These are phyloP conservation scores for Trichomonascus vanleenenianus DNA, from an alignment of 805 yeast genomes.

Conservation along the genomic window DNA sequence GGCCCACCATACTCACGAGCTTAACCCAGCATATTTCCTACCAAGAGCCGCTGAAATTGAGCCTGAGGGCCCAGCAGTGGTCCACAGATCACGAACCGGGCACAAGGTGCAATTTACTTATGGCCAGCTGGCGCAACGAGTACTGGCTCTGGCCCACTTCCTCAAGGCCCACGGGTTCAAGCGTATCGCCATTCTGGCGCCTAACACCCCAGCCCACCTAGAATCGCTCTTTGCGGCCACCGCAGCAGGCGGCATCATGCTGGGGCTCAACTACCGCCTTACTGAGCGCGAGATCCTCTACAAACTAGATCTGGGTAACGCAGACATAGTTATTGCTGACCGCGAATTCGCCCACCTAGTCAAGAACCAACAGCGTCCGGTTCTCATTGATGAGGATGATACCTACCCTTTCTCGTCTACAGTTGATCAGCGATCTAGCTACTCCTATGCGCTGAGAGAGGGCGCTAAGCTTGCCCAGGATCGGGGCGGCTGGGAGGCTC, in stretches of 20 bases:
- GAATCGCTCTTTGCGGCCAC: constrained; percentile 29
- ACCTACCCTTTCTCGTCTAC: background rate
- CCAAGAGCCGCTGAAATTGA: constrained; percentile 30
- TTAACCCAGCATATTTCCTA: constrained; percentile 29
- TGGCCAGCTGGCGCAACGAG: constrained; percentile 23
- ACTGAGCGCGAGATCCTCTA: constrained; percentile 24
- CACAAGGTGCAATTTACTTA: constrained; percentile 19
- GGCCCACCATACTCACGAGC: constrained; percentile 20
- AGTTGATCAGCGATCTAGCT: constrained; percentile 2
- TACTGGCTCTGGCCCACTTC: constrained; percentile 25
- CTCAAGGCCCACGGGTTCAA: constrained; percentile 19
- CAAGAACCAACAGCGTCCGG: constrained; percentile 6
- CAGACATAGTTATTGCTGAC: constrained; percentile 25
- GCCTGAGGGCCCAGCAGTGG: constrained; percentile 28
- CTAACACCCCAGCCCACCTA: constrained; percentile 31
- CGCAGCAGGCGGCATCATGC: constrained; percentile 27
- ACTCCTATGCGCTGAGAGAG: constrained; percentile 13
- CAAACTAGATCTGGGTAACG: constrained; percentile 25
- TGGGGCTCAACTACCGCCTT: constrained; percentile 30
- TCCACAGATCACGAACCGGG: constrained; percentile 22
- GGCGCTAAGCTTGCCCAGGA: constrained; percentile 11
- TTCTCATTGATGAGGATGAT: constrained; percentile 14
- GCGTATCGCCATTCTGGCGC: constrained; percentile 26
- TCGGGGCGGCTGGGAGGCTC: constrained; percentile 16
- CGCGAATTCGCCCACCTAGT: constrained; percentile 22